phyloP scores from a whole-genome alignment of 805 yeast species.

The Ascoidea rubescens region DNA sequence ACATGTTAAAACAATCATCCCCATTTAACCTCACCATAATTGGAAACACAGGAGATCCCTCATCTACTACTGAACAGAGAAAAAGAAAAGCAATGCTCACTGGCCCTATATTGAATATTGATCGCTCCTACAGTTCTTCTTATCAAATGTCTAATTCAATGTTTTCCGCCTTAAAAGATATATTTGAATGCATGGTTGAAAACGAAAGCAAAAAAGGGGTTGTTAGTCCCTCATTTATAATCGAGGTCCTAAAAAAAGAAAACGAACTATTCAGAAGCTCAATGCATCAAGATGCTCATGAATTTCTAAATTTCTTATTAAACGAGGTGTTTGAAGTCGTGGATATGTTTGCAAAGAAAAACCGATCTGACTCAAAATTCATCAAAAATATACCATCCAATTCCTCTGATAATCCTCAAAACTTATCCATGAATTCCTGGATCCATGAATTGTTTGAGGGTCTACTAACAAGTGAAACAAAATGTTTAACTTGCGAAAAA shows the following conservation, averaged over 20 bases:
- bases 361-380: background rate
- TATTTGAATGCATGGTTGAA: constrained; percentile 75
- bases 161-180: constrained; percentile 63
- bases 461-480: constrained; percentile 69
- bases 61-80: constrained; percentile 50
- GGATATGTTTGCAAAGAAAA: constrained; percentile 15
- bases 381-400: constrained; percentile 8
- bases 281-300: constrained; percentile 99
- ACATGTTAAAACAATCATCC: constrained; percentile 7
- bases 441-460: constrained; percentile 74
- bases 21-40: constrained; percentile 6
- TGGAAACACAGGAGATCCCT: constrained; percentile 15
- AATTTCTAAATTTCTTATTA: constrained; percentile 75
- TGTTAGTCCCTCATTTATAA: constrained; percentile 65
- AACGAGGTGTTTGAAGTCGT: constrained; percentile 45
- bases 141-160: constrained; percentile 37
- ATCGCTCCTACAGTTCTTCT: constrained; percentile 40
- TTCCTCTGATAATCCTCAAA: constrained; percentile 11
- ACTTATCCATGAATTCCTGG: background rate
- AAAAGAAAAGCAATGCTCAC: constrained; percentile 63
- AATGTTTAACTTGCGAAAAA: constrained; percentile 81
- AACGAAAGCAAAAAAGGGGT: constrained; percentile 60
- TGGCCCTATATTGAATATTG: constrained; percentile 80
- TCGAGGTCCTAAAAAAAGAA: constrained; percentile 64
- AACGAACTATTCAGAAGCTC: constrained; percentile 77